Percentiles rank a stretch among this genome's conserved stretches.
These are phyloP conservation scores for Fusarium secorum DNA, from an alignment of 2,329 filamentous ascomycete species.

Conservation along the genomic window DNA sequence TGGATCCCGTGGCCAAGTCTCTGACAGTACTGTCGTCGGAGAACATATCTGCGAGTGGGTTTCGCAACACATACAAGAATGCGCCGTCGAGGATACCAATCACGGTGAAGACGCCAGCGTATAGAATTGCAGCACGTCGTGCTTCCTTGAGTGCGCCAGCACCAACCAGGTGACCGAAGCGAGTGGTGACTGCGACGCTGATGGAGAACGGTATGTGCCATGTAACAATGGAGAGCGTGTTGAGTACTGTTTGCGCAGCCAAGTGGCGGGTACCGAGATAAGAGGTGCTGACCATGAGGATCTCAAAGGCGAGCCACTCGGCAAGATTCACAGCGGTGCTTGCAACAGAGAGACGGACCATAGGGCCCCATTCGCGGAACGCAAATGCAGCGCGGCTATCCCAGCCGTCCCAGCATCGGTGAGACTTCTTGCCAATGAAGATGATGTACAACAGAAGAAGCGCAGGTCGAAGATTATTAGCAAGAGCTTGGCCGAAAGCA, in stretches of 20 bases:
- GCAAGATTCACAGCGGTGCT: conserved; percentile 53
- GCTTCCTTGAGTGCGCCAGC: conserved; percentile 38
- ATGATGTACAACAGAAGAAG: conserved; percentile 57
- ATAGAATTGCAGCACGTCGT: conserved; percentile 19
- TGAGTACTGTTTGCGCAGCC: conserved; percentile 53
- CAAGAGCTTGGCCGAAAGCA: conserved; percentile 58
- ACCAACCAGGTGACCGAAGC: conserved; percentile 53
- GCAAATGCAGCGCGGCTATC: conserved; percentile 47
- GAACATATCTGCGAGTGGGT: conserved; percentile 24
- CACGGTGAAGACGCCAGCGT: conserved; percentile 22
- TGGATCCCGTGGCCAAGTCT: conserved; percentile 19
- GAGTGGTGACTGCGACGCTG: conserved; percentile 52
- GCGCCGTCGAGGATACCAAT: conserved; percentile 26
- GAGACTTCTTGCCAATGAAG: conserved; percentile 49
- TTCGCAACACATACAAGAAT: conserved; percentile 21
- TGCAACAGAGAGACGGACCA: conserved; percentile 51
- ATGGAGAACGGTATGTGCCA: conserved; percentile 56
- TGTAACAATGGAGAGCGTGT: conserved; percentile 50
- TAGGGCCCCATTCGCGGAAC: conserved; percentile 52
- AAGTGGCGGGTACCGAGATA: conserved; percentile 54
- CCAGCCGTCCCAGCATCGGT: conserved; percentile 50
- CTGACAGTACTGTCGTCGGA: conserved; percentile 27
- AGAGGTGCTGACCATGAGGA: conserved; percentile 56
- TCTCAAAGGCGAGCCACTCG: conserved; percentile 55
- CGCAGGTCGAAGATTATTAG: conserved; percentile 57